Percentiles rank a stretch among this genome's conserved stretches.
phyloP scores from a whole-genome alignment of 257 asterid species.

The Solanum ossicruentum region DNA sequence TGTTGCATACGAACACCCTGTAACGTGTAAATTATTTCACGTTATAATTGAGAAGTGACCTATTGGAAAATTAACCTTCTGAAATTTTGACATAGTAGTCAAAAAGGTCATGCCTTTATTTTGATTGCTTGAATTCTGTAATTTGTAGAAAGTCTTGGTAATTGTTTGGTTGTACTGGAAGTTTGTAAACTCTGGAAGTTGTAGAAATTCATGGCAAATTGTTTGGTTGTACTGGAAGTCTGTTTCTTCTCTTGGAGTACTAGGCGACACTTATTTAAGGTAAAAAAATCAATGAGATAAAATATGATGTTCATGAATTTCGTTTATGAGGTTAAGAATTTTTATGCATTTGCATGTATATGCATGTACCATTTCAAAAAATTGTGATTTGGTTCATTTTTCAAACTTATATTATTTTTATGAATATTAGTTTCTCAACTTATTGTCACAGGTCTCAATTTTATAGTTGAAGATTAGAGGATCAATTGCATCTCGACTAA shows the following conservation, averaged over 20 bases:
- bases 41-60: neutral
- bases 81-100: neutral
- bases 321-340: neutral
- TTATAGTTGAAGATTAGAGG: too few species aligned
- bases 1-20: neutral
- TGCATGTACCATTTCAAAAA: too few species aligned
- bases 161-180: too few species aligned
- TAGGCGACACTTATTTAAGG: neutral
- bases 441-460: too few species aligned
- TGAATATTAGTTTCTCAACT: too few species aligned
- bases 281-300: neutral
- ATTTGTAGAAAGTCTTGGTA: neutral
- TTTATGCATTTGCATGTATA: neutral
- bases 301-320: neutral
- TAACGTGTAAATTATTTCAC: neutral
- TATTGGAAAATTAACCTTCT: too few species aligned
- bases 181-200: neutral
- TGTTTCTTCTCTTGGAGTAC: neutral
- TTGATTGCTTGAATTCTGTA: neutral
- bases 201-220: neutral
- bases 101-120: neutral
- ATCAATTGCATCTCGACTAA: too few species aligned
- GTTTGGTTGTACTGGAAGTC: neutral
- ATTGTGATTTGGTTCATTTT: too few species aligned
- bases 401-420: too few species aligned